Evolutionary conservation across 106 monocot genomes (phyloP).

Genomic region (Narthecium ossifragum): DNA sequence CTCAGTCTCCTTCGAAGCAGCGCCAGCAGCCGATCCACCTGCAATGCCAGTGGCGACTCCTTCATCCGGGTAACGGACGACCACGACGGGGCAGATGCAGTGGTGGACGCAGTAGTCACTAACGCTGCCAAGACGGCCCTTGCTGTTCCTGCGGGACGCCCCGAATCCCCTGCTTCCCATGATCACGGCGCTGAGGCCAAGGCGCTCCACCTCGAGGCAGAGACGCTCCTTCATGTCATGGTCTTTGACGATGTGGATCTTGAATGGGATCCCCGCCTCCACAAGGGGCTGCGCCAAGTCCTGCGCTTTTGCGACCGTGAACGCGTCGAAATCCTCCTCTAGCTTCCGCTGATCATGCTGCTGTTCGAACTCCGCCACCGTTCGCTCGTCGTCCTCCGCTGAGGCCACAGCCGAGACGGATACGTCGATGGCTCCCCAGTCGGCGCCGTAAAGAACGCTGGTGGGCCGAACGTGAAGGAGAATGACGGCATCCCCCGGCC

Average conservation of each 20-base stretch:
- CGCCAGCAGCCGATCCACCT: neutral
- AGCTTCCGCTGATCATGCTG: constrained; percentile 22
- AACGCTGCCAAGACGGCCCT: constrained; percentile 63
- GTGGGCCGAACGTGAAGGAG: constrained; percentile 42
- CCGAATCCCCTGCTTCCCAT: constrained; percentile 78
- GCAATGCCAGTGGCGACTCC: constrained; percentile 8
- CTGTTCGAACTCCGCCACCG: no score
- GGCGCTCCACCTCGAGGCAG: constrained; percentile 67
- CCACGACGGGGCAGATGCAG: constrained; percentile 69
- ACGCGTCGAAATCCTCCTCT: constrained; percentile 60
- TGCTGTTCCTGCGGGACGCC: constrained; percentile 39
- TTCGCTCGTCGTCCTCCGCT: neutral
- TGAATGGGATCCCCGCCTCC: constrained; percentile 27
- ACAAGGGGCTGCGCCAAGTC: constrained; percentile 23
- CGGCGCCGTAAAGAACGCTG: constrained; percentile 35
- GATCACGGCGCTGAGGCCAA: constrained; percentile 61
- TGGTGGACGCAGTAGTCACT: constrained; percentile 77
- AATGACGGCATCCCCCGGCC: constrained; percentile 38
- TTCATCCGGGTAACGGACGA: constrained; percentile 57
- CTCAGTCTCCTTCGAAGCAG: constrained; percentile 12
- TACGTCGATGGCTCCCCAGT: constrained; percentile 34
- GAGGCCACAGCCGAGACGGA: neutral
- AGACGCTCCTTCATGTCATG: constrained; percentile 52
- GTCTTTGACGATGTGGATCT: constrained; percentile 41
- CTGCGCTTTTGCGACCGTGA: constrained; percentile 29